A percentile compares a stretch with the other conserved stretches of the same genome.
Evolutionary conservation across 2,329 filamentous ascomycete species (phyloP).

Genomic region (Penicillium sp.): DNA sequence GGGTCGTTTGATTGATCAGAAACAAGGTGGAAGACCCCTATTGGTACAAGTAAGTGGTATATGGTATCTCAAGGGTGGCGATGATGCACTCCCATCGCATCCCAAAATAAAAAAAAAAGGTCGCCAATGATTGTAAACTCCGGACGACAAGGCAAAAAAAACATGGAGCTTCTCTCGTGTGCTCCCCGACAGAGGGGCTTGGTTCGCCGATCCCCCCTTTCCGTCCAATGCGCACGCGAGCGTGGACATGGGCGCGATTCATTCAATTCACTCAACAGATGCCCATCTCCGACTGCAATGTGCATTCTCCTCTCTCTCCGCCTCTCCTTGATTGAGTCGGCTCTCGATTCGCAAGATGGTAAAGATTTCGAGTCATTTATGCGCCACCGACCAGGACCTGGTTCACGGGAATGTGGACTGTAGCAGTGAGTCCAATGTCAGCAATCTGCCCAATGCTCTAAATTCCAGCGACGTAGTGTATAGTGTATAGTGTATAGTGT

Average conservation of each 20-base stretch:
- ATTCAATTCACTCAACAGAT: not conserved
- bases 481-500: too few species aligned
- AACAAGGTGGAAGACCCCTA: conserved; percentile 23
- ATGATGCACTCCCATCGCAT: conserved; percentile 28
- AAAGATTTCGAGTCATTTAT: conserved; percentile 29
- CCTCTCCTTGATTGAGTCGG: not conserved
- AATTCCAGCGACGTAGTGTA: not conserved
- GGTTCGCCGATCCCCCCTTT: conserved; percentile 2
- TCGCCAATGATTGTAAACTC: conserved; percentile 16
- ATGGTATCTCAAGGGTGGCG: conserved; percentile 36
- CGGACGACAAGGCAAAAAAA: conserved; percentile 24
- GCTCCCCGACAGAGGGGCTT: not conserved
- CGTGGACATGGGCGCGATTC: not conserved
- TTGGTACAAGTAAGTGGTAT: conserved; percentile 33
- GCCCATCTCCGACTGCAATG: not conserved
- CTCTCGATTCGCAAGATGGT: not conserved
- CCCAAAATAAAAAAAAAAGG: conserved; percentile 27
- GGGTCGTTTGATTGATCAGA: conserved; percentile 31
- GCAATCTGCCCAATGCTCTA: conserved; percentile 6
- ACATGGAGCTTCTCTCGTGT: not conserved
- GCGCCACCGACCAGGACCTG: conserved; percentile 57
- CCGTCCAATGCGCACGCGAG: conserved; percentile 7
- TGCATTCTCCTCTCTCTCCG: not conserved
- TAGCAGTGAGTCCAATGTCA: conserved; percentile 21
- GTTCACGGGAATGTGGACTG: conserved; percentile 59